Base-by-base conservation (phyloP, 1,284 basidiomycete species). In the Fistulinella cinereoalba region DNA sequence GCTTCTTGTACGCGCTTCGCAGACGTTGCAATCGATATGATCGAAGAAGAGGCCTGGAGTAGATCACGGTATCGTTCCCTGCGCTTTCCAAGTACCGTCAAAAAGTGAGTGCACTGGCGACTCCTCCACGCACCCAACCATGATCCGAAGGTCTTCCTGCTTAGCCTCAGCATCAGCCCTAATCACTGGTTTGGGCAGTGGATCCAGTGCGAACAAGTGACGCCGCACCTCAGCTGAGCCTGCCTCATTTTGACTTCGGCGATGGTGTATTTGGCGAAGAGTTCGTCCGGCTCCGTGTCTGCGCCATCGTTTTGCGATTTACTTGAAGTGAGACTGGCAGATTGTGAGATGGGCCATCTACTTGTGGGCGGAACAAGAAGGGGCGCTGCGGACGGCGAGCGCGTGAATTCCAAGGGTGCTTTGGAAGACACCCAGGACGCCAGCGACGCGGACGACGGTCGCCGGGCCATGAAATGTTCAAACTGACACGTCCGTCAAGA, bases 61-160 rank as follows among this genome's bases (percentile, higher is more conserved):
- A 97, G 77, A 67, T 97, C 94, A 42, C 94, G 85, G 69, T 97
- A 97, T 52, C 93, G 84, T 76, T 96, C 93, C 67, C 93, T 94
- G 68, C 67, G 61, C 78, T 81, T 83, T 76, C 76, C 69, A 61
- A 61, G 60, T 68, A 65, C 56, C 64, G 61, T 68, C 68, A 66
- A 64, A 43, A 49, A 58, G 33, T 36, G 32, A 28, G n/a, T 19
- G 9, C 13, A 8, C 29, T 42, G 44, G 27, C 40, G 48, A 46
- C 21, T 42, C 21, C 41, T 38, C 21, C 48, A 83, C 91, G 77
- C 69, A 95, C 92, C 92, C 93, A 66, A 97, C 94, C 93, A 96
- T 97, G 23, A 89, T 76, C 54, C 93, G 76, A 37, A 97, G 77
- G 64, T 97, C 94, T 58, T 92, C 88, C 61, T 92, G 89, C 68